These are phyloP conservation scores for Pelargonium hybrid DNA, from an alignment of 441 rosid species.

Conservation along the genomic window DNA sequence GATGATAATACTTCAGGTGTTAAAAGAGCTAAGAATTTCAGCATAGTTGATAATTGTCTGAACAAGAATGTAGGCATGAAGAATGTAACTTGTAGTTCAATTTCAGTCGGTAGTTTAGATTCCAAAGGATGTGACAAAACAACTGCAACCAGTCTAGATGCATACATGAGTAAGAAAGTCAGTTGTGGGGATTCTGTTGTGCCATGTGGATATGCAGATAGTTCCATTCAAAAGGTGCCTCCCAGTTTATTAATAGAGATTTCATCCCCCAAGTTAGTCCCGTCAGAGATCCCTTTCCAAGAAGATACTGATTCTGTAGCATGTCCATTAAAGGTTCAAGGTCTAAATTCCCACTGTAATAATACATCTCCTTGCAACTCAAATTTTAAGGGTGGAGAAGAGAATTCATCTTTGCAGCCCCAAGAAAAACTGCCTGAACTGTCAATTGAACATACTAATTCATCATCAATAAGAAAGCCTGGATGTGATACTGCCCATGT, in stretches of 20 bases:
- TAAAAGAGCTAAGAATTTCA: slow-evolving; percentile 31
- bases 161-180: background rate
- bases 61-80: slow-evolving; percentile 32
- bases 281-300: slow-evolving; percentile 22
- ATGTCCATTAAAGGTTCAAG: slow-evolving; percentile 26
- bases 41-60: slow-evolving; percentile 22
- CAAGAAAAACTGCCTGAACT: background rate
- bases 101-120: slow-evolving; percentile 38
- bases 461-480: background rate
- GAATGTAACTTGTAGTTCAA: slow-evolving; percentile 34
- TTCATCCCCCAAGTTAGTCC: slow-evolving; percentile 27
- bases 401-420: slow-evolving; percentile 14
- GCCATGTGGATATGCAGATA: background rate
- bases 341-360: slow-evolving; percentile 17
- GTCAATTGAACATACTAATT: background rate
- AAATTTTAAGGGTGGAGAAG: slow-evolving; percentile 17
- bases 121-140: slow-evolving; percentile 29
- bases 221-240: background rate
- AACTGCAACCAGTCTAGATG: too few species aligned
- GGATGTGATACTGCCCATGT: background rate
- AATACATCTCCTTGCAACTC: slow-evolving; percentile 7
- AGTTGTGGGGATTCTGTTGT: background rate
- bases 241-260: background rate
- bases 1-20: slow-evolving; percentile 47
- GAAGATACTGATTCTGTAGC: slow-evolving; percentile 28